These are phyloP conservation scores for Grifola frondosa DNA, from an alignment of 1,284 basidiomycete genomes.

Conservation along the genomic window DNA sequence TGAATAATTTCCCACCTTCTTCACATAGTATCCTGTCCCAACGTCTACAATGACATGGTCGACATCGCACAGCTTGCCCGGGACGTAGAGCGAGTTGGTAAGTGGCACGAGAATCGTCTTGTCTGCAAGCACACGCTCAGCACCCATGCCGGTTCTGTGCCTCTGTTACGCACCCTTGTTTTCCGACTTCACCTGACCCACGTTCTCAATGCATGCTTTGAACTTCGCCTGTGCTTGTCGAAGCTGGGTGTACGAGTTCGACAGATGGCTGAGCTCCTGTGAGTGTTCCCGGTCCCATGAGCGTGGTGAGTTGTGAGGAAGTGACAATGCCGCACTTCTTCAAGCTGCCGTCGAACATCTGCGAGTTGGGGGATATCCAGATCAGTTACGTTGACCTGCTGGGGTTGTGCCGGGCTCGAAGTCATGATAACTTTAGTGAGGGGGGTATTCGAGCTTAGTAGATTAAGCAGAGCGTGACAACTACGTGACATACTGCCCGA, in stretches of 20 bases:
- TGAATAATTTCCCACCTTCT: constrained; percentile 64
- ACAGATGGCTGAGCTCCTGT: constrained; percentile 91
- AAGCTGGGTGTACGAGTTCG: constrained; percentile 89
- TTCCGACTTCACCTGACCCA: constrained; percentile 73
- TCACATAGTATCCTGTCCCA: constrained; percentile 95
- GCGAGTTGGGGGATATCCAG: constrained; percentile 80
- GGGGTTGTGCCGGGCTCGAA: constrained; percentile 36
- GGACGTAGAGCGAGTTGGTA: constrained; percentile 93
- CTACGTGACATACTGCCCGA: too few relatives aligned
- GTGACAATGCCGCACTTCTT: constrained; percentile 57
- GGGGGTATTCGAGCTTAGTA: too few relatives aligned
- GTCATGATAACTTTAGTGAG: too few relatives aligned
- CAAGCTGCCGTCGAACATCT: constrained; percentile 86
- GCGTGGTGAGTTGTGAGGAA: background rate
- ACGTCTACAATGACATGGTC: constrained; percentile 93
- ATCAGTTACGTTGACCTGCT: constrained; percentile 77
- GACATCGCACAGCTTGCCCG: constrained; percentile 82
- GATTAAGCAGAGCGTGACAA: too few relatives aligned
- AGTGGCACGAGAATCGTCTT: constrained; percentile 90
- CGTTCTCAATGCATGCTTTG: constrained; percentile 81
- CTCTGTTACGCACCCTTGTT: constrained; percentile 63
- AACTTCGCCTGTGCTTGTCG: constrained; percentile 94
- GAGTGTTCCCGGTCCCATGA: background rate
- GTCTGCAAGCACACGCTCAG: constrained; percentile 42
- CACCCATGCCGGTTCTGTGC: background rate